A percentile compares a stretch with the other conserved stretches of the same genome.
Conservation (phyloP, 306 rosid genomes). For the Arachis stenosperma region DNA sequence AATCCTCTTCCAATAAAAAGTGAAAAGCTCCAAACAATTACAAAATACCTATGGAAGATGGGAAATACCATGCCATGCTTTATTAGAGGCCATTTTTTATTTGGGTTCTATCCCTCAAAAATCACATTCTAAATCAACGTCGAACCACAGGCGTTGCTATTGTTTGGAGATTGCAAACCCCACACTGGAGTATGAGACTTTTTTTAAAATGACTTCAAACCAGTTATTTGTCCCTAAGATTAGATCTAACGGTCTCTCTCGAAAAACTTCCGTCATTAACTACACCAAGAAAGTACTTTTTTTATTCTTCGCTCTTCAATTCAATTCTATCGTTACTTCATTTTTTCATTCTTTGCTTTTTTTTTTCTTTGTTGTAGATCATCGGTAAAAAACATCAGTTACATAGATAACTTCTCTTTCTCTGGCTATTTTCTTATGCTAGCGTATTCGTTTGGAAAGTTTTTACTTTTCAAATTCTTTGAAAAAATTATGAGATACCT, state of each 20-base stretch:
- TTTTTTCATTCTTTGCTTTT: constrained; percentile 13
- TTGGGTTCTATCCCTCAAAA: constrained; percentile 60
- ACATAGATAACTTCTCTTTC: constrained; percentile 57
- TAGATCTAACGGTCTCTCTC: constrained; percentile 87
- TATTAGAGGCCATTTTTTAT: not conserved
- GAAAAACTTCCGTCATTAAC: constrained; percentile 73
- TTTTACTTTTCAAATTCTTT: no score
- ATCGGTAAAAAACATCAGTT: constrained; percentile 59
- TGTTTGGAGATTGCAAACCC: no score
- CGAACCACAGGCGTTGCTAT: no score
- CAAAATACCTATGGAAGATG: no score
- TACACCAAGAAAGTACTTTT: constrained; percentile 81
- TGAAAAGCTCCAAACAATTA: no score
- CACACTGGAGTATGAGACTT: no score
- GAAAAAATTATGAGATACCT: no score
- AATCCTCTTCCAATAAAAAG: no score
- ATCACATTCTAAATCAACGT: constrained; percentile 47
- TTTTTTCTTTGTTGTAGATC: constrained; percentile 51
- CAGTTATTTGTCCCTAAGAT: constrained; percentile 33
- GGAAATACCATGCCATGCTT: no score
- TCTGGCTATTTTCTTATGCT: not conserved
- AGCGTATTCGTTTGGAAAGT: no score
- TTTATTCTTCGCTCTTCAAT: not conserved
- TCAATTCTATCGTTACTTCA: not conserved
- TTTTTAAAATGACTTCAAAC: no score